Conservation (phyloP, 1,284 basidiomycete genomes). For the Trichosporon asahii region DNA sequence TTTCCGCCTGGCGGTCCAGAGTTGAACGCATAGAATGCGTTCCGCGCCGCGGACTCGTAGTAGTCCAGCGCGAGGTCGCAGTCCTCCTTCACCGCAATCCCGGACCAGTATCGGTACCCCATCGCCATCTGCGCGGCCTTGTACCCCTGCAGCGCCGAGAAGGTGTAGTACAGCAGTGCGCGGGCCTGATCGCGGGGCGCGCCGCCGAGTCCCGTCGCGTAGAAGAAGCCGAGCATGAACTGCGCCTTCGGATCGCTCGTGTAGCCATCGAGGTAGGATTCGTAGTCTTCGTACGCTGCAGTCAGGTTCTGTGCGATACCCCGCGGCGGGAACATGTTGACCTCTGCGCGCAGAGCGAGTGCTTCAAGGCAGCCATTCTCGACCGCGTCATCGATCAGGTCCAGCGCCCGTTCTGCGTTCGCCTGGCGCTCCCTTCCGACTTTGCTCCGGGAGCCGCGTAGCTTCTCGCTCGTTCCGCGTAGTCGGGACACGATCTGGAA, state of each 20-base stretch:
- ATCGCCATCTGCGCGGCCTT: constrained; percentile 86
- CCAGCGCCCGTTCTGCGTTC: constrained; percentile 66
- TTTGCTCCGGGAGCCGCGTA: constrained; percentile 17
- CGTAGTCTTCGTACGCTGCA: constrained; percentile 31
- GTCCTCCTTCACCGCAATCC: constrained; percentile 83
- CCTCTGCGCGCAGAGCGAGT: constrained; percentile 64
- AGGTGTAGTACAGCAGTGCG: constrained; percentile 86
- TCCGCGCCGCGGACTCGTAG: constrained; percentile 82
- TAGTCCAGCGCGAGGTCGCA: constrained; percentile 76
- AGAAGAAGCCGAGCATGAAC: constrained; percentile 76
- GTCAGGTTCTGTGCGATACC: constrained; percentile 39
- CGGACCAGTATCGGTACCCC: constrained; percentile 92
- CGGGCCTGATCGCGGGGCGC: constrained; percentile 55
- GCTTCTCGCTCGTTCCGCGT: constrained; percentile 10
- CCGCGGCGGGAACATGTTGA: constrained; percentile 59
- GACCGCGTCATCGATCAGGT: constrained; percentile 71
- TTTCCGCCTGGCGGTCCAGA: constrained; percentile 87
- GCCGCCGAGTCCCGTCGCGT: constrained; percentile 75
- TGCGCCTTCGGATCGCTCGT: constrained; percentile 71
- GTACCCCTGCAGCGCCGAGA: constrained; percentile 82
- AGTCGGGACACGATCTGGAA: constrained; percentile 14
- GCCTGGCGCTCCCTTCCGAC: constrained; percentile 17
- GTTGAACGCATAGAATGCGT: constrained; percentile 71
- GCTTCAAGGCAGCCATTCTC: constrained; percentile 75
- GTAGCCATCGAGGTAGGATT: constrained; percentile 47